Base-by-base conservation (phyloP, 2,329 filamentous ascomycete genomes). In the Metarhizium guizhouense region DNA sequence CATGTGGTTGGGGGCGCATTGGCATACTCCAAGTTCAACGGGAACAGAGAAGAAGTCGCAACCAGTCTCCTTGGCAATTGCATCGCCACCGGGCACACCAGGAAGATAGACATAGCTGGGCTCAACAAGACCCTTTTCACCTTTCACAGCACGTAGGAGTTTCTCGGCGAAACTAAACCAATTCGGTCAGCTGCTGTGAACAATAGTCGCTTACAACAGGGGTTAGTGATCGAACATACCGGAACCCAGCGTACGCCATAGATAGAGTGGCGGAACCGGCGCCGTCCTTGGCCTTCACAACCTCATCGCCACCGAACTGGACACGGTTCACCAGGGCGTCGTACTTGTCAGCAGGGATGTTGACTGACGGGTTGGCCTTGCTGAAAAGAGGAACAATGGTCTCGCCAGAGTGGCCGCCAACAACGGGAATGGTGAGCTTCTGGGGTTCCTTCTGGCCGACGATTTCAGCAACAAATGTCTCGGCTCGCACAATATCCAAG, bases 311-410 rank as follows among this genome's bases (percentile, higher is more conserved):
- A 72, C 94, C 94, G 65, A 96, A 97, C 75, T 99, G 94, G 56
- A 97, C 89, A 78, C 94, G 91, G 77, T 96, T 88, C 68, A 96
- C 85, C 52, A 99, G 81, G 62, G 84, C 88, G 68, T 93, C 90
- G 66, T 96, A 88, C 81, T 95, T 94, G 71, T 96, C 91, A 59
- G 82, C 81, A 50, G 93, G 90, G 61, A 97, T 94, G 59, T 82
- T 80, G 67, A 94, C 86, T 47, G 82, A 72, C 56, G 92, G 91
- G 69, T 86, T 84, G 64, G 90, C 84, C 79, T 94, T 87, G 83
- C 91, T 96, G 83, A 97, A 95, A 59, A 99, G 84, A 52, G 94
- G 94, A 56, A 99, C 92, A 68, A 99, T 99, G 67, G 94, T 99
- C 80, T 93, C 91, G 69, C 94, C 94, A 58, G 92, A 96, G 84